Base-by-base conservation (phyloP, 176 grass and related monocot genomes). In the Puya raimondii region DNA sequence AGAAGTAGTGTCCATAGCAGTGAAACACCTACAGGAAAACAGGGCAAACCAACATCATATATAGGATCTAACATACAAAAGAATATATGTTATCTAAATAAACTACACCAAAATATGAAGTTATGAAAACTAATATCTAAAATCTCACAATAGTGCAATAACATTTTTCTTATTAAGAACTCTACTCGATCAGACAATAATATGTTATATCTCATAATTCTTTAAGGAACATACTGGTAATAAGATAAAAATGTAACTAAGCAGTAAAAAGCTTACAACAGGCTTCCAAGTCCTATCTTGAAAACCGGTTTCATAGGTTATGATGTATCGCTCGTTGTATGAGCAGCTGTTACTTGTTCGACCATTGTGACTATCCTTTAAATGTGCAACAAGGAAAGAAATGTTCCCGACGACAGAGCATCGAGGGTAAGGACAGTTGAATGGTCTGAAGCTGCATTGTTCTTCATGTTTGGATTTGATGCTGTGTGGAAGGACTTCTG, bases 281-380 rank as follows among this genome's bases (percentile, higher is more conserved):
- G 91, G 76, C 92, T 91, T 91, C 92, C 92, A 96, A 69, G 88
- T 96, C 15, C 88, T 88, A 23, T 91, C 91, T 69, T 96, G 88
- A 20, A 91, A 88, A 75, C 91, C 88, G 13, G 81, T 70, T 2
- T 83, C 83, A 66, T 96, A 91, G 0, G 85, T 84, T 64, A 91
- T 96, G 61, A 96, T 88, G 17, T 96, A 96, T 81, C 92, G 80
- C 77, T 96, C 88, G 81, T 91, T 96, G 86, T 91, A 96, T 0
- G 92, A 91, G 85, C 92, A 96, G 3, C 92, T 88, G 1, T 84
- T 85, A 29, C 91, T 88, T 88, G 86, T 96, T 21, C 91, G 88
- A 49, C 91, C 92, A 69, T 96, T 91, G 80, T 96, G 92, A 75
- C 87, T 83, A 78, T 96, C 85, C 83, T 81, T 88, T 69, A 96